phyloP scores from a whole-genome alignment of 2,329 filamentous ascomycete genomes.

The Raffaelea arxii region DNA sequence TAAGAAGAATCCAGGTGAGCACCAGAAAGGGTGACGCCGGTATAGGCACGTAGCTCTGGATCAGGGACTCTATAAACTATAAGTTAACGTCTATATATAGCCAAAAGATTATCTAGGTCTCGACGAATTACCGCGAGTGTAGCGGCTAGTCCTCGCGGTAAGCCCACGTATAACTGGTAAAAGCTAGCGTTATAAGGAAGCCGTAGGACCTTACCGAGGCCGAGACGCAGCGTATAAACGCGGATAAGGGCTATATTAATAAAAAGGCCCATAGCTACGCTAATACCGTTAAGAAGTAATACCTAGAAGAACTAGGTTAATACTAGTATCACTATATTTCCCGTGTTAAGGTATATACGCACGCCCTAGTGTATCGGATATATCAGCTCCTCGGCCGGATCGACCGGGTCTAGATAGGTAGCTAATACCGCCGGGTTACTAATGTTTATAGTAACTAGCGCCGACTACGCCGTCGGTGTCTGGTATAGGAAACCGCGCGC shows the following conservation, averaged over 20 bases:
- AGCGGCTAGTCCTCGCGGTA: conserved; percentile 32
- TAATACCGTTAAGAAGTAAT: conserved; percentile 19
- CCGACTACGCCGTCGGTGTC: conserved; percentile 11
- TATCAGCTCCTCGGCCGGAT: conserved; percentile 18
- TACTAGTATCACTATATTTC: conserved; percentile 26
- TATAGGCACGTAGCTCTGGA: conserved; percentile 3
- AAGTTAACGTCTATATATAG: conserved; percentile 16
- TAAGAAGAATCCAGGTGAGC: conserved; percentile 32
- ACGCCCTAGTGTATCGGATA: conserved; percentile 23
- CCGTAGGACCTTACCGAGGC: conserved; percentile 20
- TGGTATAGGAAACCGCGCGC: conserved; percentile 13
- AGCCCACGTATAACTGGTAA: conserved; percentile 32
- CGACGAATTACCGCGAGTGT: conserved; percentile 17
- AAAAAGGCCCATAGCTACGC: conserved; percentile 6
- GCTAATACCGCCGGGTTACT: neutral
- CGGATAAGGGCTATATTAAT: neutral
- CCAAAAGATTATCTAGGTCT: conserved; percentile 24
- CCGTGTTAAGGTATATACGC: conserved; percentile 26
- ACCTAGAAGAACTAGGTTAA: conserved; percentile 23
- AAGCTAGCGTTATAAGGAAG: conserved; percentile 25
- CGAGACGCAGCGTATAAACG: conserved; percentile 17
- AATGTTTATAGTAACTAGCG: conserved; percentile 18
- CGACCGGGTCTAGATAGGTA: conserved; percentile 20
- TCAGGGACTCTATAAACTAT: neutral
- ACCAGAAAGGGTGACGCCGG: neutral